Evolutionary conservation across 345 rosid genomes (phyloP), one percentile per base, ranked within the genome.

Genomic region (Melaleuca alternifolia): DNA sequence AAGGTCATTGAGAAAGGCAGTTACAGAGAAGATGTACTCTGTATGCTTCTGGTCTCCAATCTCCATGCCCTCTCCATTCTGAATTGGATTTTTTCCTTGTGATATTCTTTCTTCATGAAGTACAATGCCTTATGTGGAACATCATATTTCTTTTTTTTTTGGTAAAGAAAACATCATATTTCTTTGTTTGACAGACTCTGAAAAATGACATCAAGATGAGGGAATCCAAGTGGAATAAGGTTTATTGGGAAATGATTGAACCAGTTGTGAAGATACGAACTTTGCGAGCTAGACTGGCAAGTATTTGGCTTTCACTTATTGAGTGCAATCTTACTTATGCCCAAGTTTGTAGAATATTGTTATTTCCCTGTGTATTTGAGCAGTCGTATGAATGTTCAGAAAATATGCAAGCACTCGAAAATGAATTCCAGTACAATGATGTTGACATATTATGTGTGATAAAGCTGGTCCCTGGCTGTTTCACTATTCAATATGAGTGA

Each of bases 11-110:
- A 90, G 99, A 90, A 97, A 95, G 89, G 89, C 90, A 37, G 99
- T 97, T 44, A 93, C 99, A 6, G 99, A 97, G 88, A 93, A 94
- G 79, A 94, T 97, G 98, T 95, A 92, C 88, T 96, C 99, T 84
- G 99, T 97, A 96, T 88, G 97, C 59, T 89, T 89, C 89, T 90
- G 82, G 85, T 86, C 89, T 85, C 84, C 71, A 13, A n/a, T 61
- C 54, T 26, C n/a, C 33, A 13, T 6, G 11, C 84, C 33, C 44
- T 62, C 33, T 75, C 26, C 5, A 41, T 37, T 28, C 83, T 37
- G 24, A 84, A 62, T 51, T 11, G 24, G 5, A 33, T 71, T 7
- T 7, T 37, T 71, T 71, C 37, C 24, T 71, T 0, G 13, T 37
- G 81, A 71, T 71, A 71, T 71, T 71, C 81, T 23, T 41, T 85